Percentiles rank a stretch among this genome's conserved stretches.
phyloP scores from a whole-genome alignment of 2,329 filamentous ascomycete genomes.

The Gyromitra esculenta region DNA sequence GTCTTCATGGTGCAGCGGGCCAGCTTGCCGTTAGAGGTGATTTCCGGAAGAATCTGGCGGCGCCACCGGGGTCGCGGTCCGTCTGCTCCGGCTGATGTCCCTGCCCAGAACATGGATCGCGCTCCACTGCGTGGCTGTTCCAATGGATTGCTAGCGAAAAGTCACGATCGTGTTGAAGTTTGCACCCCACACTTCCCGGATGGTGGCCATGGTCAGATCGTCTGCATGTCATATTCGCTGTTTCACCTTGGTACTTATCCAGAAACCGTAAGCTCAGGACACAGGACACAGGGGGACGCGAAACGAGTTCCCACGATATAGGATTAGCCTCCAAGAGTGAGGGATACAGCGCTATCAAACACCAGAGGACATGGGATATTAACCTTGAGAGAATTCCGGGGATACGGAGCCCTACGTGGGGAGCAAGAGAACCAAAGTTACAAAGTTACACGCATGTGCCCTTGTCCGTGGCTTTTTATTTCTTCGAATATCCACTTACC shows the following conservation, averaged over 20 bases:
- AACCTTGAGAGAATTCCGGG: not conserved
- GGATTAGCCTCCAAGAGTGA: not conserved
- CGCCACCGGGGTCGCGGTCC: constrained; percentile 24
- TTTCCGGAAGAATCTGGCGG: constrained; percentile 22
- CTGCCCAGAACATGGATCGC: constrained; percentile 23
- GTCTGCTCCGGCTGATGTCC: constrained; percentile 7
- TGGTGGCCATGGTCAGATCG: not conserved
- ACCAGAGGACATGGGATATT: not conserved
- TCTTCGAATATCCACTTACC: not conserved
- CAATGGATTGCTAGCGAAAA: not conserved
- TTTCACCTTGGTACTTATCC: constrained; percentile 13
- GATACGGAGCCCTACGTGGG: not conserved
- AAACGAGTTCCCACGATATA: not conserved
- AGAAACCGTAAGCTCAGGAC: not conserved
- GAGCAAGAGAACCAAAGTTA: not conserved
- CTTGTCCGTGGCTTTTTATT: not conserved
- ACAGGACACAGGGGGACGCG: not conserved
- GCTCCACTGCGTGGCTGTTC: not conserved
- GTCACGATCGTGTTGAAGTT: constrained; percentile 5
- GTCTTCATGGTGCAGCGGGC: constrained; percentile 9
- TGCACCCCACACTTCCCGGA: constrained; percentile 8
- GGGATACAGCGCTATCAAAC: not conserved
- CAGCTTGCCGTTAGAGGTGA: constrained; percentile 27
- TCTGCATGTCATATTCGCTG: constrained; percentile 5
- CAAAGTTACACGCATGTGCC: not conserved